Evolutionary conservation across 177 flowering plant genomes (phyloP), one percentile per base, ranked within the genome.

Genomic region (Vitis hybrid): DNA sequence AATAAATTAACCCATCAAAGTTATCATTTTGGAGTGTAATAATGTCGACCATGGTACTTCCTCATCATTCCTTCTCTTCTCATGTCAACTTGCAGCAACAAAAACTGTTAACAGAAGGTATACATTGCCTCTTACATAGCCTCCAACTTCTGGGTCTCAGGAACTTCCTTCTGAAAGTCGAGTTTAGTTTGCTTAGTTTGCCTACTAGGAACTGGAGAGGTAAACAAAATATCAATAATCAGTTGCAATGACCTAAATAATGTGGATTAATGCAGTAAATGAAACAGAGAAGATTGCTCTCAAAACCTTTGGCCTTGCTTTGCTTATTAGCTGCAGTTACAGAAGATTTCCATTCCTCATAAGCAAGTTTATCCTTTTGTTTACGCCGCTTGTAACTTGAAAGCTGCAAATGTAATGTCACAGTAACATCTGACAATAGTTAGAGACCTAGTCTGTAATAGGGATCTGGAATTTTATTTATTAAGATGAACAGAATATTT

Each of bases 301-400:
- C 51, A n/a, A 11, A 13, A 89, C 91, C 91, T 84, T 84, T 77
- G 60, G 71, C 52, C 55, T 83, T 86, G 75, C 20, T 80, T 51
- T 76, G 65, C 13, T 84, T 82, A 55, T 86, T 91, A 13, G 92
- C 85, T 60, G 82, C 77, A 13, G 89, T 11, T 10, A 91, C 96
- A 55, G 88, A 71, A 10, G 97, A 84, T 75, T 87, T 93, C 98
- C 98, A 94, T 10, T 85, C 85, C 20, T 89, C 81, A 50, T 89
- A 91, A 20, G 80, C 87, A 58, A 19, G 78, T 51, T 89, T 81
- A 16, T 89, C 89, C 75, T 65, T 72, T 56, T 52, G 74, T 60
- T 94, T 94, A 3, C 82, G 86, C 75, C 76, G 76, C 81, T 90
- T 91, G 81, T 89, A 82, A 60, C 86, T 74, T 55, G 99, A 87